phyloP scores from a whole-genome alignment of 192 early-diverging fungal species.

The Podila epicladia region DNA sequence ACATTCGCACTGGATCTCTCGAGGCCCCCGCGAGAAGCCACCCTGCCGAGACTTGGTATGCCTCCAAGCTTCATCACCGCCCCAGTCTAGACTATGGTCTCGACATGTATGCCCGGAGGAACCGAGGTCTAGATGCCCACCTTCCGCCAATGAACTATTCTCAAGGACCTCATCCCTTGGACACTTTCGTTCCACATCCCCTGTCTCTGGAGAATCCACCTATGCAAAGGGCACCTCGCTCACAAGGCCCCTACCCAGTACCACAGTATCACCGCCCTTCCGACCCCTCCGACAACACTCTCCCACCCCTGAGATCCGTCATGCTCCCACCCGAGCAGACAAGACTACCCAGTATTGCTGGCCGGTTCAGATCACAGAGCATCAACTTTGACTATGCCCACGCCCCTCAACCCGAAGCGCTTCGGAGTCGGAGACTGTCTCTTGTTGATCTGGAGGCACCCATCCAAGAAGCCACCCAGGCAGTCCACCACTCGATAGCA shows the following conservation, averaged over 20 bases:
- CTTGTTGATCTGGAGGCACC: constrained; percentile 45
- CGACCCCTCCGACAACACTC: constrained; percentile 1
- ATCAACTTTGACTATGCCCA: constrained; percentile 1
- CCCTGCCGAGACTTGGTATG: constrained; percentile 28
- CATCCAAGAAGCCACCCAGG: constrained; percentile 31
- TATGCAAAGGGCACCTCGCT: no score
- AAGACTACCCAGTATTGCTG: constrained; percentile 12
- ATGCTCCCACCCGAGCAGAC: constrained; percentile 25
- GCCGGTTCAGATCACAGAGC: constrained; percentile 34
- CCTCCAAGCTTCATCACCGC: constrained; percentile 45
- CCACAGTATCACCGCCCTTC: background rate
- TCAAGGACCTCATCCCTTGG: constrained; percentile 1
- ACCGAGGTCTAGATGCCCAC: background rate
- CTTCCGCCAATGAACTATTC: background rate
- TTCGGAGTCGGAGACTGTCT: constrained; percentile 27
- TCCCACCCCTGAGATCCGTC: constrained; percentile 27
- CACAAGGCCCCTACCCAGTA: background rate
- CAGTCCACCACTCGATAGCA: constrained; percentile 13
- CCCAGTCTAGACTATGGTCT: constrained; percentile 41
- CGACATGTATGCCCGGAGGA: constrained; percentile 8
- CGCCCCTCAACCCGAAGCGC: background rate
- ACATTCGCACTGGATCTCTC: constrained; percentile 22
- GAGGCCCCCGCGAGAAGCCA: constrained; percentile 6
- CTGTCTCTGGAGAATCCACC: background rate
- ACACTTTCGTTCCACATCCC: background rate